Evolutionary conservation across 208 protist species (phyloP).

Genomic region (Leishmania major): DNA sequence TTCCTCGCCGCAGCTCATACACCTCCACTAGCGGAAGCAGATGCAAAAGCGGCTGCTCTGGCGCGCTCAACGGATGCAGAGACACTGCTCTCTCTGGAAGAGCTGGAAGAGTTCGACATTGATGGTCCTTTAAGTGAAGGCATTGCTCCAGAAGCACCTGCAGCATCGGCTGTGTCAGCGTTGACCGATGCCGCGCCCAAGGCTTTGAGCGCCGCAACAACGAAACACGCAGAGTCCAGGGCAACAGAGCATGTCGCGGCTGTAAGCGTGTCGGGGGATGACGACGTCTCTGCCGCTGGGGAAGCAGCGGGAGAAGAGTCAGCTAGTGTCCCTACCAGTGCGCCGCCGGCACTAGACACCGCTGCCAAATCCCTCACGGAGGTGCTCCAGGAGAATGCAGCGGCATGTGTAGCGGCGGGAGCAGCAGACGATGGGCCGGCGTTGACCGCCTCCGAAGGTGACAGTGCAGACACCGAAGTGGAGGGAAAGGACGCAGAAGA

Average conservation of each 20-base stretch:
- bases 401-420: background rate
- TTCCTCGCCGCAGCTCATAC: background rate
- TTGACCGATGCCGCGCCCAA: background rate
- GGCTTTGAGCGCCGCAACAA: background rate
- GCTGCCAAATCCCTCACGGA: background rate
- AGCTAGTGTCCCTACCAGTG: background rate
- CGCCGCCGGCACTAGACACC: background rate
- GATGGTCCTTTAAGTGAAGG: conserved; percentile 11
- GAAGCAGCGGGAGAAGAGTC: background rate
- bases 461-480: background rate
- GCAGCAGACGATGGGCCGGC: background rate
- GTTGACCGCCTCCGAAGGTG: background rate
- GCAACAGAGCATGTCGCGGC: background rate
- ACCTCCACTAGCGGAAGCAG: background rate
- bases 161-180: background rate
- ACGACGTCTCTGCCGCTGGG: background rate
- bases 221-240: background rate
- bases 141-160: background rate
- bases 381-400: background rate
- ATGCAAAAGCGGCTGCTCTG: background rate
- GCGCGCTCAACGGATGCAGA: background rate
- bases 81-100: background rate
- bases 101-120: conserved; percentile 27
- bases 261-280: background rate
- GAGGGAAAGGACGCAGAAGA: background rate